Evolutionary conservation across 2,329 filamentous ascomycete genomes (phyloP).

Genomic region (Drechmeria coniospora): DNA sequence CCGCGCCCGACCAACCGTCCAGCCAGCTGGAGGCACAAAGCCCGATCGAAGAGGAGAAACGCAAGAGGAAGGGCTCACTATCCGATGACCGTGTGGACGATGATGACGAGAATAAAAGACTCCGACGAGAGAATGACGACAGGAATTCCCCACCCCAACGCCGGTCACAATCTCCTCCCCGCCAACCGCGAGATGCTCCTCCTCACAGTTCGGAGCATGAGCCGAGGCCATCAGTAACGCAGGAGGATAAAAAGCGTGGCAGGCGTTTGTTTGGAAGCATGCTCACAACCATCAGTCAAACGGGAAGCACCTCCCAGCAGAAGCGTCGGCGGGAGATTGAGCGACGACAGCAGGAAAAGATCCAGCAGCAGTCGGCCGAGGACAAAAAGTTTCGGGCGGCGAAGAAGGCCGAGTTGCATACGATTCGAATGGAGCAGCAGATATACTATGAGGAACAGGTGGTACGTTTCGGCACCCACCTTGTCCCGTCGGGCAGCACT

Average conservation of each 20-base stretch:
- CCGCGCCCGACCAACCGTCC: too few relatives aligned
- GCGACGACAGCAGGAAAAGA: constrained; percentile 62
- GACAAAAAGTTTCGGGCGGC: constrained; percentile 52
- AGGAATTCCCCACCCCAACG: neutral
- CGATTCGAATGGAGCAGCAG: constrained; percentile 52
- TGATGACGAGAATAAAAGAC: too few relatives aligned
- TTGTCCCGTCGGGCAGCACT: constrained; percentile 7
- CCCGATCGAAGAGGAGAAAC: too few relatives aligned
- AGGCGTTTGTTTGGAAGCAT: constrained; percentile 76
- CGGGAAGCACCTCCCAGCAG: constrained; percentile 44
- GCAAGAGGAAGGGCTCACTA: too few relatives aligned
- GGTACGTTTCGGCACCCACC: constrained; percentile 27
- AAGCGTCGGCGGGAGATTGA: constrained; percentile 68
- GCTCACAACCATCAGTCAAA: constrained; percentile 64
- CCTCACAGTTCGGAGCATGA: neutral
- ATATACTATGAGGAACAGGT: constrained; percentile 59
- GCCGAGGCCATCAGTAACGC: constrained; percentile 10
- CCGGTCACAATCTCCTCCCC: constrained; percentile 1
- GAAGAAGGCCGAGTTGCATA: constrained; percentile 46
- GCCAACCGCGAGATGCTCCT: neutral
- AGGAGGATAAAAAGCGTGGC: constrained; percentile 73
- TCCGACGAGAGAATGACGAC: neutral
- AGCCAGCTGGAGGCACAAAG: too few relatives aligned
- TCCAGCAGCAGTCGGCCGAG: constrained; percentile 56
- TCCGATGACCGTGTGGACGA: too few relatives aligned